Base-by-base conservation (phyloP, 257 asterid genomes). In the Penstemon davidsonii region DNA sequence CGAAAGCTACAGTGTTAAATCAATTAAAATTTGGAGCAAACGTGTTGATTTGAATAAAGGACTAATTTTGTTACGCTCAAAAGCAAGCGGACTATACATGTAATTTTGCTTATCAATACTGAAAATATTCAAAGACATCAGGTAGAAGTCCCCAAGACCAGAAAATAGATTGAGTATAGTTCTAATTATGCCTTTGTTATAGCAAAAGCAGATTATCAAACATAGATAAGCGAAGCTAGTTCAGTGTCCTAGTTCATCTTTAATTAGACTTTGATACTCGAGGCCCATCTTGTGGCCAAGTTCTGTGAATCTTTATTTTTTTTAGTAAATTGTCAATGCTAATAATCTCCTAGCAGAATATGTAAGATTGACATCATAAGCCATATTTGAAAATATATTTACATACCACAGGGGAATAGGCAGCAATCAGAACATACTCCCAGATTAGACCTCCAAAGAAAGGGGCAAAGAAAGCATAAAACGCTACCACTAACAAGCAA, bases 381-480 rank as follows among this genome's bases (percentile, higher is more conserved):
- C 36, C 39, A 60, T 39, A 41, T 43, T 18, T 62, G 73, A 54
- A 60, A 63, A 68, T 57, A 45, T 64, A 81, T 63, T 58, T 43
- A 79, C 97, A 58, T 86, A 93, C 99, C 97, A 80, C 94, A 5
- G 97, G 97, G 52, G 97, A 93, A 80, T 93, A 93, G 66, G 70
- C 82, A 62, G 94, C 92, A 67, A 90, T 51, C 49, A 85, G 72
- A n/a, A 76, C 79, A 71, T 88, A 90, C 76, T 90, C 95, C 97
- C 96, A 92, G 70, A 90, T 77, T 55, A 74, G 87, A 64, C 95
- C 96, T 67, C 98, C 98, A 33, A 90, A 83, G 79, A 92, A 92
- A 52, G 98, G 98, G 62, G 97, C 95, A 80, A 92, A 90, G 86
- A 92, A 92, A 57, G 97, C 96, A 84, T 88, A 92, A 75, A 86